Conservation (phyloP, 2,329 filamentous ascomycete species). For the Microdochium trichocladiopsis region DNA sequence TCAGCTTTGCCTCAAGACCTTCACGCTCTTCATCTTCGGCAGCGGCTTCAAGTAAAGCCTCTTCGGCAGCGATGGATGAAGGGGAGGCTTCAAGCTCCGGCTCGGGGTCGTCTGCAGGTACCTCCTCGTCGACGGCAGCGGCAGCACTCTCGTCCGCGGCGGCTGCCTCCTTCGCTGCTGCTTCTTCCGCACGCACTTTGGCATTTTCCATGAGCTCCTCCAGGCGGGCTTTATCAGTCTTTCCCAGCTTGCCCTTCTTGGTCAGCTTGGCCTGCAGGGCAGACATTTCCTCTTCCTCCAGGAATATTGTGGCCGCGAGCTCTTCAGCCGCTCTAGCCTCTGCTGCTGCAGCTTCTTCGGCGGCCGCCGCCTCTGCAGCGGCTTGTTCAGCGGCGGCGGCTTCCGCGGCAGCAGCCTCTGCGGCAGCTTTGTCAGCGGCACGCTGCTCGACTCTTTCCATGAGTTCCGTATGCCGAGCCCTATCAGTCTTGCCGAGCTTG, state of each 20-base stretch:
- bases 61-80: constrained; percentile 10
- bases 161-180: constrained; percentile 13
- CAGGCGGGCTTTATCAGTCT: constrained; percentile 20
- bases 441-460: constrained; percentile 34
- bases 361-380: constrained; percentile 12
- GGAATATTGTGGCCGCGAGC: constrained; percentile 22
- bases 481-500: constrained; percentile 31
- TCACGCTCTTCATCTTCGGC: background rate
- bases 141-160: constrained; percentile 26
- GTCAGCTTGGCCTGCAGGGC: constrained; percentile 17
- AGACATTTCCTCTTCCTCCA: constrained; percentile 29
- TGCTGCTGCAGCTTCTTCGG: constrained; percentile 18
- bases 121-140: constrained; percentile 11
- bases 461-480: constrained; percentile 34
- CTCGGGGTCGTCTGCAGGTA: constrained; percentile 11
- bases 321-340: constrained; percentile 19
- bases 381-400: constrained; percentile 9
- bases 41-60: background rate
- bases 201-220: constrained; percentile 25
- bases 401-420: constrained; percentile 28
- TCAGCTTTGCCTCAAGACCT: background rate
- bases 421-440: constrained; percentile 21
- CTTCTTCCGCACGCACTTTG: constrained; percentile 28
- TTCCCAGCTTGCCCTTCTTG: constrained; percentile 17
- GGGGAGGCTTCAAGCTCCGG: constrained; percentile 11